Evolutionary conservation across 495 filamentous ascomycete genomes (phyloP).

Genomic region (Aspergillus kassunensis): DNA sequence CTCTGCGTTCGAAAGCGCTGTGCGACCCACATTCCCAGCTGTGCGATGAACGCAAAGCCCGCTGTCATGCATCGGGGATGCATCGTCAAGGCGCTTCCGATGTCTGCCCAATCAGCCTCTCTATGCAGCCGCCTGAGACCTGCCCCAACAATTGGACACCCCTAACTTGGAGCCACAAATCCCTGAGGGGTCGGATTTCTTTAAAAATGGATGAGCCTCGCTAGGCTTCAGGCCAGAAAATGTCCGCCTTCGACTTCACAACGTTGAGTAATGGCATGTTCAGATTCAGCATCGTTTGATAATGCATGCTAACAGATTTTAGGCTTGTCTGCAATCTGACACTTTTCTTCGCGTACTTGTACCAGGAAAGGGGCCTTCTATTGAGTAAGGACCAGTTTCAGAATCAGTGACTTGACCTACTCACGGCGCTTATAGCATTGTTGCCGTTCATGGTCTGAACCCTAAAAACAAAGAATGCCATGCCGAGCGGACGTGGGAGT

Average conservation of each 20-base stretch:
- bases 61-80: too few species aligned
- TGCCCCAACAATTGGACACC: background rate
- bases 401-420: too few species aligned
- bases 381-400: slow-evolving; percentile 7
- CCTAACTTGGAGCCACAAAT: background rate
- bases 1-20: too few species aligned
- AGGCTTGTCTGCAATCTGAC: background rate
- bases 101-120: slow-evolving; percentile 8
- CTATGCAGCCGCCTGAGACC: background rate
- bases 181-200: too few species aligned
- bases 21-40: too few species aligned
- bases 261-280: background rate
- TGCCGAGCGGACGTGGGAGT: slow-evolving; percentile 30
- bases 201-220: too few species aligned
- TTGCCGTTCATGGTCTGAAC: slow-evolving; percentile 44
- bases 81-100: slow-evolving; percentile 2
- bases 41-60: too few species aligned
- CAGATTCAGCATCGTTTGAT: background rate
- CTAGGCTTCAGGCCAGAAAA: too few species aligned
- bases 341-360: slow-evolving; percentile 7
- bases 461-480: slow-evolving; percentile 19
- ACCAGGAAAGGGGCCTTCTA: slow-evolving; percentile 5
- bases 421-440: slow-evolving; percentile 28
- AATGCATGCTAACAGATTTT: background rate
- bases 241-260: too few species aligned